Percentiles rank a stretch among this genome's conserved stretches.
Evolutionary conservation across 176 grass and related monocot genomes (phyloP).

Genomic region (Aegilops tauschii): DNA sequence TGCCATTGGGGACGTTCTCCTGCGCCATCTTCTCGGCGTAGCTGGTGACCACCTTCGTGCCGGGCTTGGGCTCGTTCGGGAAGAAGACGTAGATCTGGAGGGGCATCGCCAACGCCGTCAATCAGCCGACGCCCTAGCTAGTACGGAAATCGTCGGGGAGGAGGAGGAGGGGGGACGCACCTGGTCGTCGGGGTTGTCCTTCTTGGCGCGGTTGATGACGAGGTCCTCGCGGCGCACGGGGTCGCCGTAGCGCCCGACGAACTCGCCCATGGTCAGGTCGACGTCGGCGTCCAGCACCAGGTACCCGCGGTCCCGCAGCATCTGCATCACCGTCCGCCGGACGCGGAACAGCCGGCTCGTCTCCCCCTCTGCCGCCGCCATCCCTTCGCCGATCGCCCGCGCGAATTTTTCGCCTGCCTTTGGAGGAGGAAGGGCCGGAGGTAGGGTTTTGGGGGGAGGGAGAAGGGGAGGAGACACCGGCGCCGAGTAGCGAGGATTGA

Average conservation of each 20-base stretch:
- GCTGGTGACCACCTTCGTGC: constrained; percentile 61
- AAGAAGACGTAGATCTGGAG: constrained; percentile 76
- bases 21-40: constrained; percentile 78
- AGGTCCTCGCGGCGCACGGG: constrained; percentile 52
- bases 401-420: too few relatives aligned
- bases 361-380: constrained; percentile 58
- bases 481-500: neutral
- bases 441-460: constrained; percentile 21
- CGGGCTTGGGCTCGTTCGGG: constrained; percentile 65
- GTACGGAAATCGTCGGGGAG: neutral
- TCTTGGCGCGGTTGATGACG: constrained; percentile 29
- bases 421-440: neutral
- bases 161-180: constrained; percentile 9
- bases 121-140: neutral
- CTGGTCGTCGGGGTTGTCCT: constrained; percentile 20
- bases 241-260: constrained; percentile 44
- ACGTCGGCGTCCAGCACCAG: constrained; percentile 23
- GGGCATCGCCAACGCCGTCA: neutral
- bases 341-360: constrained; percentile 56
- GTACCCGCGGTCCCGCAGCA: constrained; percentile 72
- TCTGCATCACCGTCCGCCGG: constrained; percentile 71
- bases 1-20: constrained; percentile 50
- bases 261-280: constrained; percentile 19
- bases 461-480: neutral
- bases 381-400: neutral